Evolutionary conservation across 1,284 basidiomycete species (phyloP), one percentile per base, ranked within the genome.

Genomic region (Ustilago nuda): DNA sequence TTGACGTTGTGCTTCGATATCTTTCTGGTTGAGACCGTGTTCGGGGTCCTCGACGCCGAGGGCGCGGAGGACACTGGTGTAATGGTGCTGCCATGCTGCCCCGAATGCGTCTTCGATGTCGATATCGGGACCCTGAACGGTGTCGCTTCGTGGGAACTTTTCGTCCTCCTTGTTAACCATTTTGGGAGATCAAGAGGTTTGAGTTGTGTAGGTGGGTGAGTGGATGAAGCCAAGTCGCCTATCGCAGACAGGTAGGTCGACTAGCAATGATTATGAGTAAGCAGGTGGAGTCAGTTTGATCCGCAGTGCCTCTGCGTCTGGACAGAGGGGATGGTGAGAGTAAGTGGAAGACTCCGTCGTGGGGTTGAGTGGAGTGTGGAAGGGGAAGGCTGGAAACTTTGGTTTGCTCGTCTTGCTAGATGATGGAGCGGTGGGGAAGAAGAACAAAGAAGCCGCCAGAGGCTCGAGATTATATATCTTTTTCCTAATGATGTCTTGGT

Each of bases 11-110:
- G 67, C 32, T 50, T 73, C 71, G 43, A 79, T 72, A 35, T 80
- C 78, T 9, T 64, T 58, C 48, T 76, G 69, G 54, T 73, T 69
- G 41, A 82, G 80, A 54, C 80, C 80, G 39, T 80, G 75, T 35
- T 77, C 67, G 11, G 71, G n/a, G 52, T 77, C 71, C 30, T 77
- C 61, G 37, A 77, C 60, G 53, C 75, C 75, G 32, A 77, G 67
- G 23, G 71, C 71, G 19, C 63, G 58, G 50, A 73, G 19, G n/a
- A 77, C 75, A 43, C 68, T 71, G 45, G 73, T 76, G 61, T 76
- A 62, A 62, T 76, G 73, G 53, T 71, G 68, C 52, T 76, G 67
- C 73, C 73, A 76, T 33, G 73, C 68, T 52, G 53, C 54, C 9
- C 19, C 41, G 55, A 76, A 65, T 23, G 68, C 73, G 3, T 71